Evolutionary conservation across 257 asterid species (phyloP), one percentile per base, ranked within the genome.

Genomic region (Solanum dulcamara): DNA sequence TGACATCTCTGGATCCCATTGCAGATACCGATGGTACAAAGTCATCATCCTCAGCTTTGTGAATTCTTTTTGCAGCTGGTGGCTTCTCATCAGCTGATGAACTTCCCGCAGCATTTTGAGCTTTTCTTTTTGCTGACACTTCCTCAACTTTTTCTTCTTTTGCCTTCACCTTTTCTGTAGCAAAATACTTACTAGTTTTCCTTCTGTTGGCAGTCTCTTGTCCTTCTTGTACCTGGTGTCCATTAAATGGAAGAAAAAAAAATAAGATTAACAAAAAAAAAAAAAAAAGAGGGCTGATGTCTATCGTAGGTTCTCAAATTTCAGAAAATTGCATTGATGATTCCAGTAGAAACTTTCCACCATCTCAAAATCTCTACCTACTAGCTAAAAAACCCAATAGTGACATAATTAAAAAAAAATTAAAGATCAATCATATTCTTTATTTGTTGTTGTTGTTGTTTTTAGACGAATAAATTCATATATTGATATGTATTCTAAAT

Each of bases 131-230:
- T 13, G 87, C 85, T 85, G 95, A 83, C 42, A 85, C 87, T 89
- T 92, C 95, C 87, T 91, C 94, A 80, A 87, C 90, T 67, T 90
- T 93, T 89, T 86, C 90, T 87, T 89, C 97, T 80, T 91, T 92
- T 37, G 77, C 86, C 79, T 80, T 87, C 72, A 88, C 90, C 53
- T 84, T 91, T 40, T 92, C 92, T 71, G 92, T 88, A 67, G 92
- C 89, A 90, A 97, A 97, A 88, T 95, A 97, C 91, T 95, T 97
- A 87, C 99, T 97, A 40, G 98, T 95, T 92, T 94, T 97, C 94
- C 92, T 91, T 86, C 99, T 90, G 81, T 94, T 89, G 18, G 94
- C 77, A 88, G 92, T 90, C 89, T 93, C 98, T 81, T 91, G 93
- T 84, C 88, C 91, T 86, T 89, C 95, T 84, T 89, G 93, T 57